phyloP scores from a whole-genome alignment of 1,139 yeast genomes.

The Saccharomyces hybrid region DNA sequence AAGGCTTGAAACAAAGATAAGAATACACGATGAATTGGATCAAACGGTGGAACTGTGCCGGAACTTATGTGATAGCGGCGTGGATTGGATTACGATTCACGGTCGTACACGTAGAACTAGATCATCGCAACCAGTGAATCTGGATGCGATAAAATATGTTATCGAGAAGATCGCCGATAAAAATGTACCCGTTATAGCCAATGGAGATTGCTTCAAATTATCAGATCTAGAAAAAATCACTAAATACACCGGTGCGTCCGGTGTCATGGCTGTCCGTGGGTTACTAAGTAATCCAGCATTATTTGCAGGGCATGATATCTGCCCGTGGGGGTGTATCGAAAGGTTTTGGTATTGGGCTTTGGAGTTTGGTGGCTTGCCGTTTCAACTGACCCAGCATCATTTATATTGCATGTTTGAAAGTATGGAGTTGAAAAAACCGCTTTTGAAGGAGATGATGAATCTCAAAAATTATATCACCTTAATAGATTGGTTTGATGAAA shows the following conservation, averaged over 20 bases:
- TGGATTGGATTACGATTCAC: constrained; percentile 88
- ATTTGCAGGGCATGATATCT: constrained; percentile 59
- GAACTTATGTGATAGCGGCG: constrained; percentile 76
- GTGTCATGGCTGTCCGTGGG: constrained; percentile 95
- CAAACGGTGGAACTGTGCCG: constrained; percentile 70
- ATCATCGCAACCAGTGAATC: constrained; percentile 72
- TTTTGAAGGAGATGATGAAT: constrained; percentile 59
- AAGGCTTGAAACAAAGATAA: constrained; percentile 80
- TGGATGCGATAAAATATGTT: constrained; percentile 68
- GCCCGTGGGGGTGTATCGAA: constrained; percentile 92
- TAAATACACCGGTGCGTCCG: constrained; percentile 67
- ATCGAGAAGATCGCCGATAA: constrained; percentile 42
- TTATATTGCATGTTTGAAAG: constrained; percentile 74
- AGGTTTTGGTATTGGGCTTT: constrained; percentile 70
- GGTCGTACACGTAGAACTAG: constrained; percentile 84
- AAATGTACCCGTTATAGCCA: constrained; percentile 77
- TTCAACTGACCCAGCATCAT: constrained; percentile 78
- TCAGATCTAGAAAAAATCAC: constrained; percentile 58
- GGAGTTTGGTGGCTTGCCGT: constrained; percentile 70
- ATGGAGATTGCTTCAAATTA: constrained; percentile 80
- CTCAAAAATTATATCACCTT: constrained; percentile 51
- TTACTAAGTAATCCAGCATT: constrained; percentile 77
- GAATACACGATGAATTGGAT: constrained; percentile 69
- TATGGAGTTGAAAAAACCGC: constrained; percentile 42
- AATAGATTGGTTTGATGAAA: constrained; percentile 72